Evolutionary conservation across 805 yeast species (phyloP).

Genomic region (Candida easanensis): DNA sequence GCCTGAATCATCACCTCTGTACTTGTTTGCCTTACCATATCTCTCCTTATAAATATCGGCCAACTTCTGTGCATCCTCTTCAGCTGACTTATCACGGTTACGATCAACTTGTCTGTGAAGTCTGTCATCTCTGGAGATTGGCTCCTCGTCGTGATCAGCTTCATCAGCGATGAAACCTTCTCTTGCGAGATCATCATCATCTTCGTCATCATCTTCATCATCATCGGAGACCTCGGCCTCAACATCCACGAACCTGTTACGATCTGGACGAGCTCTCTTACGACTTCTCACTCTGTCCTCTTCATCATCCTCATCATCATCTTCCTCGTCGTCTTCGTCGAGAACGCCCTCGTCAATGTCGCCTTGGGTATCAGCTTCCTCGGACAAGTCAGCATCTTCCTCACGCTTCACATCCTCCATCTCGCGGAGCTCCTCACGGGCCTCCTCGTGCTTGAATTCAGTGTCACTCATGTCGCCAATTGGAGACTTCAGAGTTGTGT

Average conservation of each 20-base stretch:
- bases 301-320: slow-evolving; percentile 47
- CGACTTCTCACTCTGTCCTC: slow-evolving; percentile 45
- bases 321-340: slow-evolving; percentile 31
- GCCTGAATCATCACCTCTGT: slow-evolving; percentile 77
- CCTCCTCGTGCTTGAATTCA: slow-evolving; percentile 24
- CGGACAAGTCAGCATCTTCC: slow-evolving; percentile 23
- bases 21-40: slow-evolving; percentile 84
- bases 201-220: slow-evolving; percentile 96
- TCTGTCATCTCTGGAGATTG: slow-evolving; percentile 59
- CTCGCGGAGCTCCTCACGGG: slow-evolving; percentile 23
- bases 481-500: too few relatives aligned
- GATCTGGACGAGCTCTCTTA: slow-evolving; percentile 44
- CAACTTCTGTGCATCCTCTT: slow-evolving; percentile 90
- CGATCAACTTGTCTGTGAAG: slow-evolving; percentile 90
- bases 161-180: slow-evolving; percentile 83
- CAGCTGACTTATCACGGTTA: slow-evolving; percentile 79
- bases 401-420: slow-evolving; percentile 23
- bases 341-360: slow-evolving; percentile 36
- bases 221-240: slow-evolving; percentile 99
- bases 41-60: slow-evolving; percentile 91
- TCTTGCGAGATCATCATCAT: slow-evolving; percentile 79
- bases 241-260: slow-evolving; percentile 88
- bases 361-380: slow-evolving; percentile 30
- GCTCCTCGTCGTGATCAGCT: slow-evolving; percentile 53
- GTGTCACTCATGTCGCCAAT: slow-evolving; percentile 26